Conservation (phyloP, 2,329 filamentous ascomycete species). For the Colletotrichum tropicale region DNA sequence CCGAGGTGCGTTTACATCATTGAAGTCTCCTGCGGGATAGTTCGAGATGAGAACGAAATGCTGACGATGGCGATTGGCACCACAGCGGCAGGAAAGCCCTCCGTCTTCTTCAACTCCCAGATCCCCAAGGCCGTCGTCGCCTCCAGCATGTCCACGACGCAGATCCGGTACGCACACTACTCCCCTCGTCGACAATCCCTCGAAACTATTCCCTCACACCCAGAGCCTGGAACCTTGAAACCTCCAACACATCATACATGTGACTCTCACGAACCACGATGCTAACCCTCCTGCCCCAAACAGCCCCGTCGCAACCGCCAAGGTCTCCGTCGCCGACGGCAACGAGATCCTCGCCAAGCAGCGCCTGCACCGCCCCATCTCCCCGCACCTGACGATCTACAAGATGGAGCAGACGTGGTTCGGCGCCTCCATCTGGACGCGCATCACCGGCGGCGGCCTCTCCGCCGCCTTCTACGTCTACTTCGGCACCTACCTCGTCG, state of each 20-base stretch:
- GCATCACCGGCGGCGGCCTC: constrained; percentile 79
- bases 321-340: constrained; percentile 58
- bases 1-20: constrained; percentile 50
- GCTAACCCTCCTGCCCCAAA: constrained; percentile 25
- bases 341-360: constrained; percentile 77
- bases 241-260: background rate
- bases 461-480: constrained; percentile 81
- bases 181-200: background rate
- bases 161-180: constrained; percentile 48
- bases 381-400: constrained; percentile 89
- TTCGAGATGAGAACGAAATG: background rate
- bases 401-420: constrained; percentile 86
- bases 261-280: no score
- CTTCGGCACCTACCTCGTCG: constrained; percentile 79
- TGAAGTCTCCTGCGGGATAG: background rate
- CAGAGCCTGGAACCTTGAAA: background rate
- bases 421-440: constrained; percentile 73
- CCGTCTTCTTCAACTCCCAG: constrained; percentile 52
- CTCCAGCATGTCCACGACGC: constrained; percentile 44
- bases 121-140: constrained; percentile 51
- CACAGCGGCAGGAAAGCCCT: constrained; percentile 40
- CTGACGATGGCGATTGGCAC: constrained; percentile 31
- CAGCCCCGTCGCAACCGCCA: constrained; percentile 61
- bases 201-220: background rate
- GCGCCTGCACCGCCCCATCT: constrained; percentile 80